phyloP scores from a whole-genome alignment of 176 grass and related monocot genomes.

The Bonia amplexicaulis region DNA sequence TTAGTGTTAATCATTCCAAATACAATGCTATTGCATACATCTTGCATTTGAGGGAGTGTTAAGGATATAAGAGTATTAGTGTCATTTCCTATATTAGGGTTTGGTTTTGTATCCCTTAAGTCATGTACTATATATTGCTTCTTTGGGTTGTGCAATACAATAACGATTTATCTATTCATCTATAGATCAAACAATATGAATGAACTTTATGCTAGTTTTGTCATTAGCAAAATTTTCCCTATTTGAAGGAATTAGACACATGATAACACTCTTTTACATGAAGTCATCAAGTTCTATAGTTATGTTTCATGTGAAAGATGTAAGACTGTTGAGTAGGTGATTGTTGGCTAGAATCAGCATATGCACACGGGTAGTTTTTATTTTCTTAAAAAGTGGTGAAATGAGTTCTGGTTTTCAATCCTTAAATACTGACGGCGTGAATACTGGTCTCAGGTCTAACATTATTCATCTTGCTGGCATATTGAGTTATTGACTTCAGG shows the following conservation, averaged over 20 bases:
- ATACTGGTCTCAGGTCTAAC: background rate
- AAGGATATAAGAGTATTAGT: no score
- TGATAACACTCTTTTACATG: background rate
- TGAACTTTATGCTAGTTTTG: background rate
- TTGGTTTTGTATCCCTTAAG: no score
- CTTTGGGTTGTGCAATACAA: no score
- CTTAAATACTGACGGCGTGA: background rate
- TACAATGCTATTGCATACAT: no score
- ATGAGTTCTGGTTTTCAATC: background rate
- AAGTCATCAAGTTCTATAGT: background rate
- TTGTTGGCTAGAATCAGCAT: background rate
- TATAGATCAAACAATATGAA: background rate
- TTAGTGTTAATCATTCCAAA: no score
- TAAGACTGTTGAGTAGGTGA: background rate
- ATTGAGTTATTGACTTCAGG: background rate
- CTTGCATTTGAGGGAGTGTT: no score
- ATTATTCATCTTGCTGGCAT: background rate
- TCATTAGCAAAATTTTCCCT: background rate
- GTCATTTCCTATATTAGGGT: no score
- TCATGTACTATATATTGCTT: no score
- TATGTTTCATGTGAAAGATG: no score
- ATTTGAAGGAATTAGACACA: background rate
- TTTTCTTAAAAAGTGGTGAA: conserved; percentile 2
- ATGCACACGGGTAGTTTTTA: background rate
- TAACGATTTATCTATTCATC: no score